Evolutionary conservation across 169 alveolate genomes (phyloP).

Genomic region (Plasmodium sp.): DNA sequence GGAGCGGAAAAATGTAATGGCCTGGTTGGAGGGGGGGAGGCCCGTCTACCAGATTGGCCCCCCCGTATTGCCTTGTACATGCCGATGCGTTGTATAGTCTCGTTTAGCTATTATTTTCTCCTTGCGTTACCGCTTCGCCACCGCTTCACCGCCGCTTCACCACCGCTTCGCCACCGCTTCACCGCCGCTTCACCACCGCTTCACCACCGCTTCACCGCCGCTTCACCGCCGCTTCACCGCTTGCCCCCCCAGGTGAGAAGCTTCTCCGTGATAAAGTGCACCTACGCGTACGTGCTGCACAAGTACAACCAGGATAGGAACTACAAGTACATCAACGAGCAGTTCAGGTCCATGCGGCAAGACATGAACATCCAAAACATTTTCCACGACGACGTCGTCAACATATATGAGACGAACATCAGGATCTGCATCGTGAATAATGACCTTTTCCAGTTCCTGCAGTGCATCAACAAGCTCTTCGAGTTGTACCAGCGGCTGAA

Average conservation of each 20-base stretch:
- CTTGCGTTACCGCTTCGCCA: not conserved
- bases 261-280: constrained; percentile 44
- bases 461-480: constrained; percentile 93
- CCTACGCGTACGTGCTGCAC: constrained; percentile 80
- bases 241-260: constrained; percentile 25
- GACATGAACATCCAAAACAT: constrained; percentile 95
- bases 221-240: too few relatives aligned
- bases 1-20: constrained; percentile 82
- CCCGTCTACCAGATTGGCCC: not conserved
- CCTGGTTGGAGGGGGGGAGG: not conserved
- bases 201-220: too few relatives aligned
- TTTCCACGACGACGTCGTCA: constrained; percentile 88
- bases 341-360: constrained; percentile 93
- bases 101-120: not conserved
- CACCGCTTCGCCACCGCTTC: too few relatives aligned
- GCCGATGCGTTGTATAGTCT: not conserved
- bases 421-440: constrained; percentile 93
- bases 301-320: constrained; percentile 79
- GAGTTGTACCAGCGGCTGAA: constrained; percentile 85
- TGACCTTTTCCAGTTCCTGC: constrained; percentile 95
- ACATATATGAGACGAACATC: constrained; percentile 94
- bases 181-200: too few relatives aligned
- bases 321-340: constrained; percentile 91
- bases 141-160: too few relatives aligned
- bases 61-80: not conserved